phyloP scores from a whole-genome alignment of 129 eudicot genomes.

The Glebionis coronaria region DNA sequence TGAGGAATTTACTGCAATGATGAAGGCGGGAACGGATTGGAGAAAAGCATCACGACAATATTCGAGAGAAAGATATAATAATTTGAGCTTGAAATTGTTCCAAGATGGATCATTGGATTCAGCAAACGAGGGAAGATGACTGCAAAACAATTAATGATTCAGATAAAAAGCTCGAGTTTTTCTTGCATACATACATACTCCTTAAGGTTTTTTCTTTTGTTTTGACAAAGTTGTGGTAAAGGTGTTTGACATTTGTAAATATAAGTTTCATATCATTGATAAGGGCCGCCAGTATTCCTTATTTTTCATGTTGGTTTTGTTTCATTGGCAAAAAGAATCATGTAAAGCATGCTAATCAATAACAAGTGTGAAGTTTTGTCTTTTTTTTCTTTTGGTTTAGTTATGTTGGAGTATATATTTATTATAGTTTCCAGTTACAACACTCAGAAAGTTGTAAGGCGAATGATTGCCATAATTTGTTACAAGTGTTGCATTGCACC shows the following conservation, averaged over 20 bases:
- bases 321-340: constrained; percentile 25
- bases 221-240: constrained; percentile 25
- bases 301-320: constrained; percentile 18
- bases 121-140: constrained; percentile 39
- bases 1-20: constrained; percentile 87
- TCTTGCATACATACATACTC: neutral
- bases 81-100: constrained; percentile 69
- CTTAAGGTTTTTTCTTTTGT: constrained; percentile 12
- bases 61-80: constrained; percentile 81
- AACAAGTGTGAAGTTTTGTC: constrained; percentile 8
- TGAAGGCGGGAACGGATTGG: constrained; percentile 98
- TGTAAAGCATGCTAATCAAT: constrained; percentile 31
- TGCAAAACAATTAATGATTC: constrained; percentile 10
- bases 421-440: too few species aligned
- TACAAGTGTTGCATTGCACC: too few species aligned
- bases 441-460: too few species aligned
- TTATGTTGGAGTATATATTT: neutral
- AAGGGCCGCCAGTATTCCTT: constrained; percentile 28
- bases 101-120: constrained; percentile 62
- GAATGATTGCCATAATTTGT: too few species aligned
- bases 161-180: constrained; percentile 14
- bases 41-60: constrained; percentile 96
- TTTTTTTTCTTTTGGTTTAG: neutral
- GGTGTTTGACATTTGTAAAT: constrained; percentile 35
- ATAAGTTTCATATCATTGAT: constrained; percentile 30